These are phyloP conservation scores for Microcera coccophila DNA, from an alignment of 2,329 filamentous ascomycete species.

Conservation along the genomic window DNA sequence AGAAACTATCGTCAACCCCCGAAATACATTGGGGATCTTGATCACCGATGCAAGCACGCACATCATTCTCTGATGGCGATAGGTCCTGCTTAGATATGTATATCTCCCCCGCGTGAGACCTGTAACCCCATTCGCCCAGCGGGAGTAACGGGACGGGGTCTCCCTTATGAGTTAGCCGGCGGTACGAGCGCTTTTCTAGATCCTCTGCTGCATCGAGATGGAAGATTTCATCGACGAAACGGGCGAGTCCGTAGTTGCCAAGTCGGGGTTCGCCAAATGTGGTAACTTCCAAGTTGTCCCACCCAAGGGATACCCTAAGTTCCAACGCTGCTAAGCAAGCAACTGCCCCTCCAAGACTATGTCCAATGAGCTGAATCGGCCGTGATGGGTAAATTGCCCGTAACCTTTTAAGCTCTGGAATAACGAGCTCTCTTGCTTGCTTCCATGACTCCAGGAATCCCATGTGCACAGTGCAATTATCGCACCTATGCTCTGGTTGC, in stretches of 20 bases:
- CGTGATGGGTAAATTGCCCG: conserved; percentile 64
- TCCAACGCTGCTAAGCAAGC: conserved; percentile 84
- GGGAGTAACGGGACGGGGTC: conserved; percentile 90
- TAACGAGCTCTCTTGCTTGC: conserved; percentile 64
- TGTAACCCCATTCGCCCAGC: conserved; percentile 81
- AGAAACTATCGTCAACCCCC: conserved; percentile 45
- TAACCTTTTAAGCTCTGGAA: conserved; percentile 62
- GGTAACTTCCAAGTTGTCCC: conserved; percentile 70
- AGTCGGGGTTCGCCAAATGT: conserved; percentile 86
- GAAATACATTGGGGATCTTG: conserved; percentile 69
- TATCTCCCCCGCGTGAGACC: conserved; percentile 80
- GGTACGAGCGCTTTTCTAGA: conserved; percentile 48
- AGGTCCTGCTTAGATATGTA: conserved; percentile 72
- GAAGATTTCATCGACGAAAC: conserved; percentile 54
- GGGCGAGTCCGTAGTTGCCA: conserved; percentile 54
- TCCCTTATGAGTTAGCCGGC: conserved; percentile 77
- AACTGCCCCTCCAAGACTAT: conserved; percentile 89
- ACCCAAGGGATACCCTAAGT: conserved; percentile 66
- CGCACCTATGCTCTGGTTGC: conserved; percentile 56
- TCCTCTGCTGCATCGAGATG: conserved; percentile 34
- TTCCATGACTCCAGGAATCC: conserved; percentile 87
- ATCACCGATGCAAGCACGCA: conserved; percentile 68
- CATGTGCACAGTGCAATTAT: conserved; percentile 86
- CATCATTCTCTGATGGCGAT: conserved; percentile 63
- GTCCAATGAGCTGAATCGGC: conserved; percentile 74